Evolutionary conservation across 2,329 filamentous ascomycete genomes (phyloP).

Genomic region (Botryotinia globosa): DNA sequence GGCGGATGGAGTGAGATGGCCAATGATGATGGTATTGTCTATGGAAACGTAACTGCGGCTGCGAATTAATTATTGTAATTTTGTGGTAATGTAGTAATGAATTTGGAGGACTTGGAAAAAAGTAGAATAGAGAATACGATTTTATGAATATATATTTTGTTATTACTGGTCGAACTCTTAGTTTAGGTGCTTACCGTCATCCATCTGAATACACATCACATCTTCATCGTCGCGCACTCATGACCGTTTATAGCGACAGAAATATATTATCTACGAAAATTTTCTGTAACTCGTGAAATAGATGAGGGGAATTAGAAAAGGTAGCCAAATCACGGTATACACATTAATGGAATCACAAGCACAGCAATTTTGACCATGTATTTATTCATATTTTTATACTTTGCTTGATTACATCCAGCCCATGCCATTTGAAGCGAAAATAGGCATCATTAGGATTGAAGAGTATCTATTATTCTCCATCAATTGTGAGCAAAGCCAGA

Average conservation of each 20-base stretch:
- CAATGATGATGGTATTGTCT: conserved; percentile 28
- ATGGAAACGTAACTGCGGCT: conserved; percentile 29
- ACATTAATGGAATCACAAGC: not conserved
- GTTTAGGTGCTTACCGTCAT: not conserved
- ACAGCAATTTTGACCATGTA: not conserved
- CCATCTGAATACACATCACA: not conserved
- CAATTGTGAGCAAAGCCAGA: not conserved
- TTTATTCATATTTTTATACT: not conserved
- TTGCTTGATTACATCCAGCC: not conserved
- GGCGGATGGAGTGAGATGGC: conserved; percentile 39
- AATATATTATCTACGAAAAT: not conserved
- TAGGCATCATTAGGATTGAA: not conserved
- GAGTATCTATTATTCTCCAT: not conserved
- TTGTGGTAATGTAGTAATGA: not conserved
- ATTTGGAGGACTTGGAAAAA: not conserved
- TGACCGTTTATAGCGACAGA: not conserved
- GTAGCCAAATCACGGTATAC: not conserved
- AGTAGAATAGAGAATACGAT: not conserved
- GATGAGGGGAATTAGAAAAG: not conserved
- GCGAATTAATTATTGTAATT: not conserved
- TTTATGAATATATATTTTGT: not conserved
- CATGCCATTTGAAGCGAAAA: not conserved
- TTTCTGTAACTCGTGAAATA: not conserved
- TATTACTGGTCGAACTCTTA: not conserved
- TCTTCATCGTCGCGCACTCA: not conserved